phyloP scores from a whole-genome alignment of 2,329 filamentous ascomycete species.

The Cercospora nicotianae region DNA sequence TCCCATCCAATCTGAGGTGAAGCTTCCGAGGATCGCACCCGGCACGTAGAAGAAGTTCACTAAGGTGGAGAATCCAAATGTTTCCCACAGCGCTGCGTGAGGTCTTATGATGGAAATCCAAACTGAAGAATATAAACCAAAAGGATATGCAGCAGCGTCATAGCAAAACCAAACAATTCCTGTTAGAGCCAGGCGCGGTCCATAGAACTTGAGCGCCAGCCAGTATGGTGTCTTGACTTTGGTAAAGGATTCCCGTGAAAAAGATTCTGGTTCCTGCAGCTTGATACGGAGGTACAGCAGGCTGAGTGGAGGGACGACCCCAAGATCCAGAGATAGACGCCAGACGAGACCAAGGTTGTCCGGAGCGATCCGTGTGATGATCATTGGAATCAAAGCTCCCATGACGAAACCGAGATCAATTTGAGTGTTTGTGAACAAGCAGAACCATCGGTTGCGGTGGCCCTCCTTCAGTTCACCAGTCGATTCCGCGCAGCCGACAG shows the following conservation, averaged over 20 bases:
- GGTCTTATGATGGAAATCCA: too few species aligned
- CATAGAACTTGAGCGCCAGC: conserved; percentile 66
- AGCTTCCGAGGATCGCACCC: conserved; percentile 75
- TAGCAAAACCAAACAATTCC: too few species aligned
- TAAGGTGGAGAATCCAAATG: conserved; percentile 78
- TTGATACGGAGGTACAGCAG: conserved; percentile 71
- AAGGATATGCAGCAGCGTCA: too few species aligned
- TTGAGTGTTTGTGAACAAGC: conserved; percentile 79
- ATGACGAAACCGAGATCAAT: conserved; percentile 84
- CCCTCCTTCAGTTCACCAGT: conserved; percentile 79
- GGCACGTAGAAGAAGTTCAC: conserved; percentile 89
- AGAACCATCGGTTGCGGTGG: conserved; percentile 79
- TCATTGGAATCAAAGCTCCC: conserved; percentile 72
- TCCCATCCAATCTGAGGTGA: conserved; percentile 73
- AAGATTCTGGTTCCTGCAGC: conserved; percentile 77
- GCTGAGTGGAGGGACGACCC: conserved; percentile 72
- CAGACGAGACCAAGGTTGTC: conserved; percentile 72
- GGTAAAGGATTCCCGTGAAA: conserved; percentile 68
- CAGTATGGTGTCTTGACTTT: conserved; percentile 51
- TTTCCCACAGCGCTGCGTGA: conserved; percentile 67
- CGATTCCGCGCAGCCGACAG: conserved; percentile 79
- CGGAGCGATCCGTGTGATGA: conserved; percentile 45
- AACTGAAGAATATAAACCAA: too few species aligned
- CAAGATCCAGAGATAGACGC: conserved; percentile 77
- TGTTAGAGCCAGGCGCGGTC: conserved; percentile 69